Percentiles rank a stretch among this genome's conserved stretches.
These are phyloP conservation scores for Didymella lethalis DNA, from an alignment of 2,329 filamentous ascomycete genomes.

Conservation along the genomic window DNA sequence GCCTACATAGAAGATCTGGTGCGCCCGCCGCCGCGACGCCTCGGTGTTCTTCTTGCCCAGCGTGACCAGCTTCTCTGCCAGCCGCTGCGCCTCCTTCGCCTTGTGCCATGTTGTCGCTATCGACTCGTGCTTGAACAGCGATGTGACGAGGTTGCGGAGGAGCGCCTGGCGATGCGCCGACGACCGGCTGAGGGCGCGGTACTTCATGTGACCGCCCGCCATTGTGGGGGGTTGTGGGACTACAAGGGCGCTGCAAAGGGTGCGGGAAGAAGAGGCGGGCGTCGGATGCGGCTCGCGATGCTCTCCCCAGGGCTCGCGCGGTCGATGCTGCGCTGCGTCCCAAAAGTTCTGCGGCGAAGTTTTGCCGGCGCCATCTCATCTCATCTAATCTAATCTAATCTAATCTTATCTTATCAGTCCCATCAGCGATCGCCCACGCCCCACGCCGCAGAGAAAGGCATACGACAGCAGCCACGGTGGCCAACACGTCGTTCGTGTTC, in stretches of 20 bases:
- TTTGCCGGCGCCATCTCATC: conserved; percentile 12
- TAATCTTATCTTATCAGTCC: conserved; percentile 10
- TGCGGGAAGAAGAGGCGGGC: conserved; percentile 14
- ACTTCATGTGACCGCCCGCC: conserved; percentile 87
- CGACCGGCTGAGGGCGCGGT: conserved; percentile 84
- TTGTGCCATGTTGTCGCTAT: conserved; percentile 96
- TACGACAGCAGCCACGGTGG: background rate
- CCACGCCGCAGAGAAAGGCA: background rate
- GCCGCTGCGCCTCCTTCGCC: conserved; percentile 92
- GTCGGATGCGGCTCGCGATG: conserved; percentile 18
- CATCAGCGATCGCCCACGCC: conserved; percentile 22
- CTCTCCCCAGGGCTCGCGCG: conserved; percentile 6
- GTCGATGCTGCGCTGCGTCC: conserved; percentile 10
- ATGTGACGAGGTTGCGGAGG: conserved; percentile 93
- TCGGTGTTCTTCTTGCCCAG: conserved; percentile 92
- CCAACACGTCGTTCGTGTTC: background rate
- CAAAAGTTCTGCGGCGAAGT: conserved; percentile 33
- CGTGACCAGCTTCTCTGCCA: conserved; percentile 95
- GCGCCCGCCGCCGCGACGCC: conserved; percentile 76
- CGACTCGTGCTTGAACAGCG: conserved; percentile 89
- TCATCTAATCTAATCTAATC: no score
- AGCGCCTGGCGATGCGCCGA: conserved; percentile 91
- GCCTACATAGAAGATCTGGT: conserved; percentile 84
- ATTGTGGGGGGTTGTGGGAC: conserved; percentile 57
- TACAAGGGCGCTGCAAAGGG: conserved; percentile 6